These are phyloP conservation scores for Aspergillus glaucus DNA, from an alignment of 2,329 filamentous ascomycete species.

Conservation along the genomic window DNA sequence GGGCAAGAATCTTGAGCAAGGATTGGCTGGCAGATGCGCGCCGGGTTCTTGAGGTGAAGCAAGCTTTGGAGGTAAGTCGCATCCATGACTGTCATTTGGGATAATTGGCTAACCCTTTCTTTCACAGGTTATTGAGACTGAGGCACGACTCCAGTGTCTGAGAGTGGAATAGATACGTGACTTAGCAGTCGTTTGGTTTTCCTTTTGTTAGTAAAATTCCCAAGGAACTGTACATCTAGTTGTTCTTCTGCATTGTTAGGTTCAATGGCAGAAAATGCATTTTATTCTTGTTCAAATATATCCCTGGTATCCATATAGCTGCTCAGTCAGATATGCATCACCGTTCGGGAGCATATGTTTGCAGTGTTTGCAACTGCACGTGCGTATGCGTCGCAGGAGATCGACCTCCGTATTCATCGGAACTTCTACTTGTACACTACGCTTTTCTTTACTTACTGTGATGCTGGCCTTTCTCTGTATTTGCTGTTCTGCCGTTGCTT, in stretches of 20 bases:
- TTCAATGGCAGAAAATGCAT: constrained; percentile 30
- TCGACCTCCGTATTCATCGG: not conserved
- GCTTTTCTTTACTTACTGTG: not conserved
- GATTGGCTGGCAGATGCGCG: constrained; percentile 92
- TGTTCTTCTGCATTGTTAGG: constrained; percentile 30
- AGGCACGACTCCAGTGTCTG: constrained; percentile 82
- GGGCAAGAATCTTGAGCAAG: constrained; percentile 89
- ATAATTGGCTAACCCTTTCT: constrained; percentile 10
- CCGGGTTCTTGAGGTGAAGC: constrained; percentile 87
- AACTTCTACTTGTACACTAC: not conserved
- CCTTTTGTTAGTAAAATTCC: constrained; percentile 26
- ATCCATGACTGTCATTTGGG: not conserved
- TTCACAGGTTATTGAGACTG: constrained; percentile 72
- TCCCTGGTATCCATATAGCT: not conserved
- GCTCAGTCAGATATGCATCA: not conserved
- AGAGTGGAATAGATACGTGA: constrained; percentile 60
- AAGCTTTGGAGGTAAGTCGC: constrained; percentile 81
- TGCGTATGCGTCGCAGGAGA: constrained; percentile 5
- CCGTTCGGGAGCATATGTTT: constrained; percentile 9
- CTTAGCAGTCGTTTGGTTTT: constrained; percentile 14
- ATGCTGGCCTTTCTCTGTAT: not conserved
- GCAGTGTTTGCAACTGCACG: constrained; percentile 16
- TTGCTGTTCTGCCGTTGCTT: not conserved
- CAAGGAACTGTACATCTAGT: constrained; percentile 36
- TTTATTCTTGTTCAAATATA: not conserved